These are phyloP conservation scores for Colletotrichum tabaci DNA, from an alignment of 2,329 filamentous ascomycete species.

Conservation along the genomic window DNA sequence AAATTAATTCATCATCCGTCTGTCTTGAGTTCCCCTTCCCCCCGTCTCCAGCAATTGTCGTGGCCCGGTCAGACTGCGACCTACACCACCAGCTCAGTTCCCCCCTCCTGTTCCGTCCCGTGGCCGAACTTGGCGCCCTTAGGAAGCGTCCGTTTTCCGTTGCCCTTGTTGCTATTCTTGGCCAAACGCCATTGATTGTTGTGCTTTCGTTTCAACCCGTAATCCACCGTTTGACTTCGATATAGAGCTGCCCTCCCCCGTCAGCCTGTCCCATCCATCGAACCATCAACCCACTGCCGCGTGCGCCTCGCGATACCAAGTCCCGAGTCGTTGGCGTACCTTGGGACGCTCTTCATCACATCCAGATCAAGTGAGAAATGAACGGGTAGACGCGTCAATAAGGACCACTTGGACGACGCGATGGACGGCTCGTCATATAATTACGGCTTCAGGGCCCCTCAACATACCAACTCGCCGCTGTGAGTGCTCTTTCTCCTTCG, in stretches of 20 bases:
- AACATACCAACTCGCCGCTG: slow-evolving; percentile 35
- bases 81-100: slow-evolving; percentile 23
- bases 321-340: slow-evolving; percentile 7
- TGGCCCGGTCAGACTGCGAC: slow-evolving; percentile 20
- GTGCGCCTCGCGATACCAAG: slow-evolving; percentile 15
- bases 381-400: slow-evolving; percentile 15
- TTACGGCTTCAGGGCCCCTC: slow-evolving; percentile 36
- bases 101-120: neutral
- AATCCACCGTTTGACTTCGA: neutral
- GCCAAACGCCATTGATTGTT: neutral
- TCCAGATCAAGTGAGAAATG: slow-evolving; percentile 23
- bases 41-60: slow-evolving; percentile 31
- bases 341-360: slow-evolving; percentile 5
- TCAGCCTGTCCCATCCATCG: slow-evolving; percentile 10
- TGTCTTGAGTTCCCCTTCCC: slow-evolving; percentile 16
- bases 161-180: neutral
- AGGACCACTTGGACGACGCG: slow-evolving; percentile 26
- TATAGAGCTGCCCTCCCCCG: neutral
- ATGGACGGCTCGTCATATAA: slow-evolving; percentile 39
- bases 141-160: neutral
- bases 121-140: slow-evolving; percentile 13
- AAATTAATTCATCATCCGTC: slow-evolving; percentile 41
- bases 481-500: slow-evolving; percentile 21
- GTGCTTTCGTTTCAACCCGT: slow-evolving; percentile 6
- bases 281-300: slow-evolving; percentile 20